Percentiles rank a stretch among this genome's conserved stretches.
Conservation (phyloP, 2,329 filamentous ascomycete genomes). For the Trichoderma polysporum region DNA sequence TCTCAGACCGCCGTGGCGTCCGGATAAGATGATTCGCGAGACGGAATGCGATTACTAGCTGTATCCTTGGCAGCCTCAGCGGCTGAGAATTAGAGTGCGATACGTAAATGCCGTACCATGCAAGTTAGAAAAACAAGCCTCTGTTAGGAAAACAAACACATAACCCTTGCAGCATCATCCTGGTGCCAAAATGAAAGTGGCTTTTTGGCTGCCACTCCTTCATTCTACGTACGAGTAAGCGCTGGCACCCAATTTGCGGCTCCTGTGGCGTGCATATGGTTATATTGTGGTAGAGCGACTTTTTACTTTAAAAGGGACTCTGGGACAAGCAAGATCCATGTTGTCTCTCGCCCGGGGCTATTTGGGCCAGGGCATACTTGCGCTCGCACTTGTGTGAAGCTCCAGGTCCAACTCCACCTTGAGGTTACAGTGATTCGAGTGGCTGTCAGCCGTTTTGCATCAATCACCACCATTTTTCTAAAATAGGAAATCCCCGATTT, state of each 20-base stretch:
- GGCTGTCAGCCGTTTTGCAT: constrained; percentile 5
- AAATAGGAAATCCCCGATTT: constrained; percentile 19
- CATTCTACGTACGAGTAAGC: background rate
- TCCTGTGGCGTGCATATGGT: background rate
- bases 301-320: background rate
- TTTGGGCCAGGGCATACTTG: background rate
- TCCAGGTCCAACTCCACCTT: background rate
- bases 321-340: too few species aligned
- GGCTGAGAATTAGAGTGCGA: background rate
- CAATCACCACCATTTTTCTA: constrained; percentile 7
- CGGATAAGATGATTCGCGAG: background rate
- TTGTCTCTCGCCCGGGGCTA: background rate
- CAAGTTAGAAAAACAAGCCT: background rate
- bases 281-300: background rate
- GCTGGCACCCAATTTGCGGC: constrained; percentile 5
- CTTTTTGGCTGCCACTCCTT: background rate
- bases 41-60: background rate
- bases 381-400: background rate
- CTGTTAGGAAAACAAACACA: background rate
- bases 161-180: background rate
- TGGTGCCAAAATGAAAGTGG: background rate
- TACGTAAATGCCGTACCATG: too few species aligned
- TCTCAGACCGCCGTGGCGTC: background rate
- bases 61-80: background rate
- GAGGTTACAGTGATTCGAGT: background rate